Evolutionary conservation across 257 asterid genomes (phyloP), one percentile per base, ranked within the genome.

Genomic region (Jacaranda mimosifolia): DNA sequence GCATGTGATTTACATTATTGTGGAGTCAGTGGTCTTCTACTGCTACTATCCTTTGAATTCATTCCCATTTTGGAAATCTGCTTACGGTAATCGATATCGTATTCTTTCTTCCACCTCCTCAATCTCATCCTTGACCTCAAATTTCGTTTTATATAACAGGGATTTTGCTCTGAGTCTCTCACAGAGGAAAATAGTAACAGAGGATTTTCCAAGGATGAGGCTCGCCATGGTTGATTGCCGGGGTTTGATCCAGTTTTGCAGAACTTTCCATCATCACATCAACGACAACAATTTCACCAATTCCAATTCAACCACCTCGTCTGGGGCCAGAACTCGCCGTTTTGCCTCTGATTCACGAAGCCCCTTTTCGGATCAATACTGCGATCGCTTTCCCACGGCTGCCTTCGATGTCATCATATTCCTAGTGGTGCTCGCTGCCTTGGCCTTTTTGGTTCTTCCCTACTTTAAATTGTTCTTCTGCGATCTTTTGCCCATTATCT

Each of bases 211-310:
- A 1, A 63, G 26, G 73, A 86, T 82, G 86, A 67, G 80, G 77
- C 79, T 84, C 18, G 84, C 88, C 45, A 87, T 87, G 91, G 86
- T 87, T 13, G 91, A 87, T 80, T 84, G 91, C 86, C 87, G 89
- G 79, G 80, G 84, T 66, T 78, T 87, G 91, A 87, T 87, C 86
- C 87, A 87, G 84, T 87, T 87, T 36, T 87, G 91, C 86, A 68
- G 89, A 60, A 81, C 85, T 56, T 87, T 84, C 32, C 32, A 26
- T 26, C 32, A 26, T 10, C 89, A 74, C 62, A 81, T 15, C 56
- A 72, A 64, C 84, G 49, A 63, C 58, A 69, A 52, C 62, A 81
- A 72, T 60, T 78, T 67, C 68, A 68, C 51, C 68, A 75, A 65
- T 59, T 65, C 80, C 11, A 43, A 65, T 71, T 66, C 83, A 38